phyloP scores from a whole-genome alignment of 2,329 filamentous ascomycete species.

The Onygena corvina region DNA sequence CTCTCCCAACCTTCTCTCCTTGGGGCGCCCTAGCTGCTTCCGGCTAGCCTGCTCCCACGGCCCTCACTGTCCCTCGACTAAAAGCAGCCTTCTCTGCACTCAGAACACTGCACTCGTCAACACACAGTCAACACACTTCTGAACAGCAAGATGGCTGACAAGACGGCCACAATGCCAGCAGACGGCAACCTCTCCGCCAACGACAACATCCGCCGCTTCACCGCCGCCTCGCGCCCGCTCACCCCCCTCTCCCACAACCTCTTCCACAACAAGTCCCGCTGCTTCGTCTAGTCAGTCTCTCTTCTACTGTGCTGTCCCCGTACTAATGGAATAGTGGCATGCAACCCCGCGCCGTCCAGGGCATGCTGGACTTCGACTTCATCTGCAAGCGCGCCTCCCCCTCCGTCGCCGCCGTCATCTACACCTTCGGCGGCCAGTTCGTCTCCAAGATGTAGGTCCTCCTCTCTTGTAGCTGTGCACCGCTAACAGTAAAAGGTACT shows the following conservation, averaged over 20 bases:
- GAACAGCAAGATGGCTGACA: too few relatives aligned
- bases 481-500: slow-evolving; percentile 52
- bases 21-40: not conserved
- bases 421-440: slow-evolving; percentile 99
- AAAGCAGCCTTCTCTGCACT: too few relatives aligned
- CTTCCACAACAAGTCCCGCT: slow-evolving; percentile 99
- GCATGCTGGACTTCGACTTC: slow-evolving; percentile 99
- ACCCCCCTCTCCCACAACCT: slow-evolving; percentile 84
- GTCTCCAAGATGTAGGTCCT: slow-evolving; percentile 85
- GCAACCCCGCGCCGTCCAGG: slow-evolving; percentile 83
- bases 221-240: slow-evolving; percentile 79
- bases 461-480: not conserved
- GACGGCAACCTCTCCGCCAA: slow-evolving; percentile 65
- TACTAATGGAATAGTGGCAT: slow-evolving; percentile 51
- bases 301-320: slow-evolving; percentile 10
- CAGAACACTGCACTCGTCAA: too few relatives aligned
- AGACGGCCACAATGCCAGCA: too few relatives aligned
- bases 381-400: slow-evolving; percentile 98
- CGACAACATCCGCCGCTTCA: slow-evolving; percentile 97
- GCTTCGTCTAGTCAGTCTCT: slow-evolving; percentile 75
- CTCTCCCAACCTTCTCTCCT: not conserved
- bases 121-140: not conserved
- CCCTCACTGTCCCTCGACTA: too few relatives aligned
- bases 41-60: too few relatives aligned
- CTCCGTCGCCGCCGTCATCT: slow-evolving; percentile 97